phyloP scores from a whole-genome alignment of 495 filamentous ascomycete species.

The Lasiosphaeria hispida region DNA sequence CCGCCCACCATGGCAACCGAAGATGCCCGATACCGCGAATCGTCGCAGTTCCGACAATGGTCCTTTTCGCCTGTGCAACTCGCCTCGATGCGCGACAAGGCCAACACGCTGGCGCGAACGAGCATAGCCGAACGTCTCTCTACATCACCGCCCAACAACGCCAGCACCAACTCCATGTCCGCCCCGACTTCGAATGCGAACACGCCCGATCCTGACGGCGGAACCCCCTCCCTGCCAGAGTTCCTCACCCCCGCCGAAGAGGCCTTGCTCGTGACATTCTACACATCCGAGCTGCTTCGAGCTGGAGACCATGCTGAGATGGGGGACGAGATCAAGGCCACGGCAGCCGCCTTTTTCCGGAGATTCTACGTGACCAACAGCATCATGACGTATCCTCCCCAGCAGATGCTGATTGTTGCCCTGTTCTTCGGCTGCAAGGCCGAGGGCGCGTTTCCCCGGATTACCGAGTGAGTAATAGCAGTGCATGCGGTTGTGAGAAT shows the following conservation, averaged over 20 bases:
- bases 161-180: slow-evolving; percentile 27
- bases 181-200: slow-evolving; percentile 31
- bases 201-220: slow-evolving; percentile 35
- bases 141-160: slow-evolving; percentile 14
- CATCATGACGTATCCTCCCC: slow-evolving; percentile 90
- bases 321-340: slow-evolving; percentile 80
- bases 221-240: slow-evolving; percentile 52
- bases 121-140: slow-evolving; percentile 56
- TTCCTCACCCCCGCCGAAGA: slow-evolving; percentile 82
- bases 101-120: slow-evolving; percentile 69
- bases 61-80: slow-evolving; percentile 81
- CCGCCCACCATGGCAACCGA: slow-evolving; percentile 54
- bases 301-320: slow-evolving; percentile 74
- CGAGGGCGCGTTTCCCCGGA: slow-evolving; percentile 74
- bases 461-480: slow-evolving; percentile 57
- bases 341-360: slow-evolving; percentile 85
- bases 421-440: slow-evolving; percentile 92
- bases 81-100: slow-evolving; percentile 63
- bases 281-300: slow-evolving; percentile 69
- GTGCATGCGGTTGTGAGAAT: neutral
- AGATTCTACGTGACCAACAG: slow-evolving; percentile 95
- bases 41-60: slow-evolving; percentile 88
- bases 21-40: slow-evolving; percentile 87
- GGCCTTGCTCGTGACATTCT: slow-evolving; percentile 73
- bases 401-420: slow-evolving; percentile 77